Evolutionary conservation across 441 rosid species (phyloP).

Genomic region (Adansonia madagascariensis): DNA sequence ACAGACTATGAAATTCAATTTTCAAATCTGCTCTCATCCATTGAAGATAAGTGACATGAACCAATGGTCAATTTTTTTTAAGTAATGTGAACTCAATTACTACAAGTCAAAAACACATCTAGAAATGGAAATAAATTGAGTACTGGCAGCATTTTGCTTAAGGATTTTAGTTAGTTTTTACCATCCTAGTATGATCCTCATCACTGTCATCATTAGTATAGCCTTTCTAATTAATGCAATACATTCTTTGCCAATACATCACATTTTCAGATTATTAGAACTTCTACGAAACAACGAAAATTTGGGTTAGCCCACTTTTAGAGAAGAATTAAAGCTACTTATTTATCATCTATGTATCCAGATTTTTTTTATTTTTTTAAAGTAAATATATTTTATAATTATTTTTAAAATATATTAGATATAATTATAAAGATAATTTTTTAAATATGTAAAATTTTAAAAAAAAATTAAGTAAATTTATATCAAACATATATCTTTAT

Average conservation of each 20-base stretch:
- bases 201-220: neutral
- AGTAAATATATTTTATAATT: too few species aligned
- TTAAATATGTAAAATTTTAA: too few species aligned
- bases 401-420: too few species aligned
- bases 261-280: neutral
- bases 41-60: too few species aligned
- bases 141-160: neutral
- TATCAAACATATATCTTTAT: too few species aligned
- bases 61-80: too few species aligned
- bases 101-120: slow-evolving; percentile 8
- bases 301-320: neutral
- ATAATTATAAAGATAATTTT: too few species aligned
- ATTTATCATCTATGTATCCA: neutral
- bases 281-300: neutral
- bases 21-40: too few species aligned
- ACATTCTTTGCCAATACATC: neutral
- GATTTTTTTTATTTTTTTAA: neutral
- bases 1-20: too few species aligned
- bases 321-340: slow-evolving; percentile 1
- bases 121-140: slow-evolving; percentile 10
- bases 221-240: neutral
- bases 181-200: neutral
- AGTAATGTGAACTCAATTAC: neutral
- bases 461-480: too few species aligned
- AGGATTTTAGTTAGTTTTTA: neutral